A percentile compares a stretch with the other conserved stretches of the same genome.
These are phyloP conservation scores for Rubia yunnanensis DNA, from an alignment of 257 asterid species.

Conservation along the genomic window DNA sequence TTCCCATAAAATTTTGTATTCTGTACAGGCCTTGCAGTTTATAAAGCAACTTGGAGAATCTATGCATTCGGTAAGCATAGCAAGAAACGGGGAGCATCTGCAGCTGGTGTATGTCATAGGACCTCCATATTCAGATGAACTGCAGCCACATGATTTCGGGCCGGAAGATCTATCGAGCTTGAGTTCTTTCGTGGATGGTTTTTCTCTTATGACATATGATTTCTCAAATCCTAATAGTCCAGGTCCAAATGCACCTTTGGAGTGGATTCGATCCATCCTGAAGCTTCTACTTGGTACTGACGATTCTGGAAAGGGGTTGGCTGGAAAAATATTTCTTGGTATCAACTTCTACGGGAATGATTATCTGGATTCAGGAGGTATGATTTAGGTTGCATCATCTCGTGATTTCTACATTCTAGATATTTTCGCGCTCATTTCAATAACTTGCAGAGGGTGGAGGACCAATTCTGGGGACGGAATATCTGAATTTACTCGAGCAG, in stretches of 20 bases:
- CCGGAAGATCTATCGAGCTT: constrained; percentile 62
- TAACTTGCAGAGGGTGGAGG: constrained; percentile 72
- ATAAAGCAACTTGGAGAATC: constrained; percentile 78
- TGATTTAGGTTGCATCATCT: neutral
- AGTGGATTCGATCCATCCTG: constrained; percentile 69
- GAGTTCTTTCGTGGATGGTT: constrained; percentile 64
- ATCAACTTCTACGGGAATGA: constrained; percentile 88
- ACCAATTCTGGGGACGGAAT: constrained; percentile 68
- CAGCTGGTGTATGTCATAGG: constrained; percentile 78
- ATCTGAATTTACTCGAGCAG: constrained; percentile 63
- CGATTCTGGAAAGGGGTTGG: constrained; percentile 25
- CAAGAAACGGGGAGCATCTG: constrained; percentile 31
- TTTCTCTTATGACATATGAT: constrained; percentile 95
- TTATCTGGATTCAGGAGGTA: constrained; percentile 77
- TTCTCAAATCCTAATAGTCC: constrained; percentile 93
- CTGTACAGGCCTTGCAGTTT: constrained; percentile 62
- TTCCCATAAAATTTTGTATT: neutral
- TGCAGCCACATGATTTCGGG: constrained; percentile 72
- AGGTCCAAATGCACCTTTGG: constrained; percentile 93
- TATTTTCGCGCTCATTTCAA: neutral
- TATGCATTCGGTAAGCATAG: constrained; percentile 49
- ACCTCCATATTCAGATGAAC: constrained; percentile 64
- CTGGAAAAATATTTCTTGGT: constrained; percentile 62
- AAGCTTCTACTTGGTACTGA: constrained; percentile 44
- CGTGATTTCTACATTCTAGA: neutral